Evolutionary conservation across 495 filamentous ascomycete species (phyloP), one percentile per base, ranked within the genome.

Genomic region (Xylaria telfairii): DNA sequence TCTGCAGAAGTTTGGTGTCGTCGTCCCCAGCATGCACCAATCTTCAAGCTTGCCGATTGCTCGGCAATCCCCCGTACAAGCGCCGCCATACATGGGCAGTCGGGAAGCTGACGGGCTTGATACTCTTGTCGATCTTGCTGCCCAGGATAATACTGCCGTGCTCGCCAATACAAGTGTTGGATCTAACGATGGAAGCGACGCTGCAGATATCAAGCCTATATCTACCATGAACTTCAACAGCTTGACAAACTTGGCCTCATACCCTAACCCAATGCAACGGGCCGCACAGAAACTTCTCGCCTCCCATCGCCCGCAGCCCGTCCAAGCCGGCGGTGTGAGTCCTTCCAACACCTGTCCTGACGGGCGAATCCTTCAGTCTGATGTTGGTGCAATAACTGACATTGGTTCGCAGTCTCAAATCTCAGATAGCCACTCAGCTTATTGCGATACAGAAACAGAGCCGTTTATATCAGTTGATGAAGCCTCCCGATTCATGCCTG

Each of bases 201-300:
- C 72, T 4, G 68, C 76, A 32, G 74, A 81, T 60, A 70, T 34
- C 0, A 71, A 61, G 32, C 26, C 72, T 8, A 69, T 84, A 28
- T 68, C 65, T 30, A 67, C 71, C 7, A 79, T 83, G 75, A 75
- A 76, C 12, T 78, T 82, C 69, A 82, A 82, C 54, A 78, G 76
- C 26, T 71, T 86, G 2, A 81, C 78, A 26, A 83, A 80, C 69
- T 57, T 85, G 49, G 84, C 84, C 5, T 83, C 83, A 12, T 86
- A 83, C 62, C 73, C 79, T 5, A 86, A 86, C 63, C 83, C 83
- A 8, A 82, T 77, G 74, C 83, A 84, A 60, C 82, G 81, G 62
- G 75, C 76, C 2, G 83, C 83, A n/a, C 81, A 81, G 71, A 74
- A 79, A 28, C 66, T 78, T 5, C 76, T 85, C 34, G 79, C 78